Evolutionary conservation across 495 filamentous ascomycete genomes (phyloP).

Genomic region (Pseudotulostoma volvatum): DNA sequence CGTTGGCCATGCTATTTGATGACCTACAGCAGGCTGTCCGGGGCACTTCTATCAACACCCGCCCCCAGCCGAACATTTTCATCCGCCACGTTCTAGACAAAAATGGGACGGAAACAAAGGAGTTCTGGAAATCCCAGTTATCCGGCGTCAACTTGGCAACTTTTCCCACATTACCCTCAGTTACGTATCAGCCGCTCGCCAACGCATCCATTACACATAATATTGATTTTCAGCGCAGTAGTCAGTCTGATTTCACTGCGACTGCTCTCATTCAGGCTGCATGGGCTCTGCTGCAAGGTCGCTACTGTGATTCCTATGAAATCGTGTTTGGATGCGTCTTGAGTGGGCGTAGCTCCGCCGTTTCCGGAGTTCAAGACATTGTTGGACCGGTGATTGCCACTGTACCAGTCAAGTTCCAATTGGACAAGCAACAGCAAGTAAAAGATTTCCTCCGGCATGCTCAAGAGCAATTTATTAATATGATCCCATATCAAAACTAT

Average conservation of each 20-base stretch:
- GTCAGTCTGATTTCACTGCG: background rate
- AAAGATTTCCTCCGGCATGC: conserved; percentile 11
- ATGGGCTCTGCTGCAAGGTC: conserved; percentile 17
- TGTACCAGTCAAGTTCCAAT: conserved; percentile 32
- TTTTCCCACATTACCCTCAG: background rate
- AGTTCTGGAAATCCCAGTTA: conserved; percentile 9
- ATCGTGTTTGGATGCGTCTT: conserved; percentile 24
- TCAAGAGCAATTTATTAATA: conserved; percentile 16
- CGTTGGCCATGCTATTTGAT: conserved; percentile 31
- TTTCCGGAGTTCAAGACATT: conserved; percentile 6
- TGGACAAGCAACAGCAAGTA: conserved; percentile 4
- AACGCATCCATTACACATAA: background rate
- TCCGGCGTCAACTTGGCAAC: background rate
- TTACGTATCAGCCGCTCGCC: background rate
- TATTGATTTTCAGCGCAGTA: background rate
- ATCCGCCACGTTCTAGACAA: conserved; percentile 2
- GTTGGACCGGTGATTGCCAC: conserved; percentile 34
- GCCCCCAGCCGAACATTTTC: conserved; percentile 5
- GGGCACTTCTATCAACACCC: conserved; percentile 1
- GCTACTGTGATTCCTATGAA: conserved; percentile 11
- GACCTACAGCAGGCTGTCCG: conserved; percentile 26
- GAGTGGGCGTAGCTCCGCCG: conserved; percentile 7
- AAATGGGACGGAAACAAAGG: conserved; percentile 1
- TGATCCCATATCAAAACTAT: conserved; percentile 23
- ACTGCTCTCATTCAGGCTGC: conserved; percentile 14